These are phyloP conservation scores for Pontederia paniculata DNA, from an alignment of 176 grass and related monocot genomes.

Conservation along the genomic window DNA sequence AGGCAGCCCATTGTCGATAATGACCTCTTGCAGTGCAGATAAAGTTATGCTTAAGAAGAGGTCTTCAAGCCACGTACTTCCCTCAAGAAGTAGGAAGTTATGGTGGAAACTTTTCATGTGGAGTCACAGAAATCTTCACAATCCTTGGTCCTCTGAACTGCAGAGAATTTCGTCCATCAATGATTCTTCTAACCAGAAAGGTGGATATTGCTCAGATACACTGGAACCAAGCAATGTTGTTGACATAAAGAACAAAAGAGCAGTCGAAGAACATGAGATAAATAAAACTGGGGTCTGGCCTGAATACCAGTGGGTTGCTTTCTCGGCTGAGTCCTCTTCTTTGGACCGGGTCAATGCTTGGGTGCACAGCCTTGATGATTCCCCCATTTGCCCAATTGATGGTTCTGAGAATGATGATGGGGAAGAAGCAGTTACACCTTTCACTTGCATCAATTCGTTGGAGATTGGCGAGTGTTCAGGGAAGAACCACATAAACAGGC, in stretches of 20 bases:
- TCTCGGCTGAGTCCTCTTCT: constrained; percentile 42
- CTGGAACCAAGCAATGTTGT: constrained; percentile 19
- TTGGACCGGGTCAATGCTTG: constrained; percentile 72
- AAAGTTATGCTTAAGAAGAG: constrained; percentile 59
- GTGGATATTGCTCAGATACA: constrained; percentile 74
- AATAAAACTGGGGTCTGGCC: constrained; percentile 9
- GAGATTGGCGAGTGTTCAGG: constrained; percentile 45
- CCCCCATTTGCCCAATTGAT: constrained; percentile 18
- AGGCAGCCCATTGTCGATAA: constrained; percentile 53
- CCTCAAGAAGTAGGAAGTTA: constrained; percentile 64
- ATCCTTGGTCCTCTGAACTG: constrained; percentile 5
- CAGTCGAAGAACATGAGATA: constrained; percentile 10
- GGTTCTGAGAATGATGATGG: constrained; percentile 2
- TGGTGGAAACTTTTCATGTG: constrained; percentile 73
- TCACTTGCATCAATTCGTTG: constrained; percentile 3
- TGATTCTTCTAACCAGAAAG: constrained; percentile 13
- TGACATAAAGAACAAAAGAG: constrained; percentile 32
- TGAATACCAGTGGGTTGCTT: constrained; percentile 53
- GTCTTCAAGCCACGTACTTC: constrained; percentile 77
- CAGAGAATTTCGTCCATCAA: not conserved
- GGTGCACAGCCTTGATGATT: constrained; percentile 62
- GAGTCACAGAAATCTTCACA: constrained; percentile 70
- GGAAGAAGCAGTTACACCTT: not conserved
- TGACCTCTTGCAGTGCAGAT: constrained; percentile 53
- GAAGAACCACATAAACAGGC: constrained; percentile 25